phyloP scores from a whole-genome alignment of 148 eudicot genomes.

The Silene uniflora region DNA sequence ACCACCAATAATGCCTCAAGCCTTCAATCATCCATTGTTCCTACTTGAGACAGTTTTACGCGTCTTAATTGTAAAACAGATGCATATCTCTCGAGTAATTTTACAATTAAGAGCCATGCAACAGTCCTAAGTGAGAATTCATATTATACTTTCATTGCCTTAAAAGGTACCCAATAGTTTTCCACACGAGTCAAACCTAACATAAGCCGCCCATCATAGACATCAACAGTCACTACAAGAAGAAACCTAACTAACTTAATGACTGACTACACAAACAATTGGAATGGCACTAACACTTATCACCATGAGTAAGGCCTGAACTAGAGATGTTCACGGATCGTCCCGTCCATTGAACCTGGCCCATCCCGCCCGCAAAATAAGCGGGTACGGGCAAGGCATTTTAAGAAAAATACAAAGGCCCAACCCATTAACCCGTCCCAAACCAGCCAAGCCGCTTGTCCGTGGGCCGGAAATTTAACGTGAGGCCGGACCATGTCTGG shows the following conservation, averaged over 20 bases:
- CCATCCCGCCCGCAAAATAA: no score
- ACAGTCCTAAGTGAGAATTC: neutral
- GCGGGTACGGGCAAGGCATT: no score
- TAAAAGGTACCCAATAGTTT: neutral
- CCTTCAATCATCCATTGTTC: neutral
- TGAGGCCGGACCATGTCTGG: no score
- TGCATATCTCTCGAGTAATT: neutral
- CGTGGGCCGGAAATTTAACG: no score
- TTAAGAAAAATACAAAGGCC: no score
- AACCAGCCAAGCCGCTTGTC: no score
- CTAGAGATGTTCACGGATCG: no score
- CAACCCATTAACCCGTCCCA: no score
- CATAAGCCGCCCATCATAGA: neutral
- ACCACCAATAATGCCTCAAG: neutral
- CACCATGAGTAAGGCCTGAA: neutral
- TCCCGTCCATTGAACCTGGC: no score
- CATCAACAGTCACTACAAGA: neutral
- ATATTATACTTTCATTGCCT: neutral
- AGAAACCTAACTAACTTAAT: neutral
- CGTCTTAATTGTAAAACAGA: neutral
- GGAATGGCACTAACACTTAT: neutral
- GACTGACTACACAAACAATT: neutral
- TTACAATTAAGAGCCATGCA: neutral
- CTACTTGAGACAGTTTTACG: neutral
- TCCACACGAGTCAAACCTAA: neutral